phyloP scores from a whole-genome alignment of 208 protist species.

The Crithidia thermophila region DNA sequence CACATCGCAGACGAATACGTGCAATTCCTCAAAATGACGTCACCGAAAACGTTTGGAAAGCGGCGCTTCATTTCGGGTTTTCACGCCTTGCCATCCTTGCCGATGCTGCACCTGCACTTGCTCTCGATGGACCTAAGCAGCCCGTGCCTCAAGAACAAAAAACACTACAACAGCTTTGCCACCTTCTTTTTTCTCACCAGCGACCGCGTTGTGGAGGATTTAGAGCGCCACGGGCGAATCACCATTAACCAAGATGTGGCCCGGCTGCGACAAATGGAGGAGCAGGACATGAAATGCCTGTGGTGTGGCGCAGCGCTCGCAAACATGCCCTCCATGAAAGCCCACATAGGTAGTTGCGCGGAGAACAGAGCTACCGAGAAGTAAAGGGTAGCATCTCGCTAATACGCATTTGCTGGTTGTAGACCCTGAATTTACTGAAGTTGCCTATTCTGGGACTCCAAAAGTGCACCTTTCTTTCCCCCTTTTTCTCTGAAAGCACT shows the following conservation, averaged over 20 bases:
- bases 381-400: background rate
- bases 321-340: constrained; percentile 64
- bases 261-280: constrained; percentile 57
- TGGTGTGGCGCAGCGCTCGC: constrained; percentile 73
- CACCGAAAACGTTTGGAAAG: constrained; percentile 20
- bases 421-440: background rate
- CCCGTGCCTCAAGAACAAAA: constrained; percentile 76
- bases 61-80: constrained; percentile 79
- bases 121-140: constrained; percentile 83
- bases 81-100: constrained; percentile 84
- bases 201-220: constrained; percentile 60
- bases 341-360: constrained; percentile 58
- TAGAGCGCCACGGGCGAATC: constrained; percentile 60
- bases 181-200: constrained; percentile 87
- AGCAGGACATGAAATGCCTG: constrained; percentile 76
- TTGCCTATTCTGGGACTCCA: too few relatives aligned
- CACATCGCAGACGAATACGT: constrained; percentile 58
- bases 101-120: constrained; percentile 89
- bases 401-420: too few relatives aligned
- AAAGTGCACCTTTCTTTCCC: background rate
- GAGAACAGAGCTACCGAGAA: constrained; percentile 47
- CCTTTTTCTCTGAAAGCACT: too few relatives aligned
- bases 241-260: constrained; percentile 75
- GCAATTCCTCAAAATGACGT: constrained; percentile 37
- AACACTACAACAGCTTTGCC: constrained; percentile 93